Conservation (phyloP, 441 rosid species). For the Populus hybrid region DNA sequence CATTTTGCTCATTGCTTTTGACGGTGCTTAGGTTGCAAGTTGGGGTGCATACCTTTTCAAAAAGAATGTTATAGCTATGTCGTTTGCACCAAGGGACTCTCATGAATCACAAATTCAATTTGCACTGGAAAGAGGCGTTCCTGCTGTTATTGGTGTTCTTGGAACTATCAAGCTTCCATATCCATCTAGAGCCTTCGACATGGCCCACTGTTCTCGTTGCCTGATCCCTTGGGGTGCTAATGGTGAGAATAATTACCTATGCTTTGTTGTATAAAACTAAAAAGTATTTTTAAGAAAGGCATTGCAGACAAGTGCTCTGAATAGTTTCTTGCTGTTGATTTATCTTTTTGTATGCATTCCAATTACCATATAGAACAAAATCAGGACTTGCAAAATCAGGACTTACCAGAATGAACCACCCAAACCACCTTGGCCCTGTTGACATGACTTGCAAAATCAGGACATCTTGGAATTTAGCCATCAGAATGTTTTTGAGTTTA, state of each 20-base stretch:
- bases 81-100: slow-evolving; percentile 96
- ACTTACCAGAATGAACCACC: background rate
- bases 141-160: slow-evolving; percentile 94
- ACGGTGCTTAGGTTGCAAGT: slow-evolving; percentile 40
- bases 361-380: background rate
- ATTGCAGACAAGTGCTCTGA: background rate
- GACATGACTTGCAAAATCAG: background rate
- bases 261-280: background rate
- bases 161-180: slow-evolving; percentile 88
- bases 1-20: slow-evolving; percentile 24
- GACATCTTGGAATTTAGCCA: background rate
- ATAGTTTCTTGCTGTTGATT: background rate
- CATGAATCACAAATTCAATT: slow-evolving; percentile 98
- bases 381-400: too few species aligned
- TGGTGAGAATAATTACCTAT: slow-evolving; percentile 43
- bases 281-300: background rate
- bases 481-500: background rate
- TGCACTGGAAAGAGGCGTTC: slow-evolving; percentile 96
- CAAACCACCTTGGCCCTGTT: background rate
- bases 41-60: slow-evolving; percentile 96
- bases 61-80: slow-evolving; percentile 86
- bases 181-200: slow-evolving; percentile 47
- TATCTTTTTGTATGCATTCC: background rate
- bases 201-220: slow-evolving; percentile 70
- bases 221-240: slow-evolving; percentile 91